Conservation (phyloP, 352 stramenopile genomes). For the Phytopythium mirpurense region DNA sequence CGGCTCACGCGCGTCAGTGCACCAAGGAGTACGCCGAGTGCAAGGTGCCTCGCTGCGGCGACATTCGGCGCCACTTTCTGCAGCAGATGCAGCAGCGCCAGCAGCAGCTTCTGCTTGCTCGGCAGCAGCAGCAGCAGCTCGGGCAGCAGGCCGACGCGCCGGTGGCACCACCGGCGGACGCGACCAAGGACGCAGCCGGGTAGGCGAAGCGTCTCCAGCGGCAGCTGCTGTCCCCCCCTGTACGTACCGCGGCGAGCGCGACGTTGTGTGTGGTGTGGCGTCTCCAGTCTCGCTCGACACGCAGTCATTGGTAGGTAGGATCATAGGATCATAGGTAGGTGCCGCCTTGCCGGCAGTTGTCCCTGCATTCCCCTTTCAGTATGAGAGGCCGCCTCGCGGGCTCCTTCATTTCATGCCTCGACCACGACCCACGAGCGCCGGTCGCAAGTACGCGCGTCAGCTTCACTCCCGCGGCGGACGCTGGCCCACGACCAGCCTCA, state of each 20-base stretch:
- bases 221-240: neutral
- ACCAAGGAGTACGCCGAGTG: constrained; percentile 71
- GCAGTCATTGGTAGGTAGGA: neutral
- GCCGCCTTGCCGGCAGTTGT: no score
- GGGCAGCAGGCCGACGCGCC: constrained; percentile 7
- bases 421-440: neutral
- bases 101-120: constrained; percentile 46
- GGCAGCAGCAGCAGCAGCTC: constrained; percentile 24
- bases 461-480: neutral
- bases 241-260: neutral
- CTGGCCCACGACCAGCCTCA: constrained; percentile 7
- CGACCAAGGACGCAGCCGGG: constrained; percentile 15
- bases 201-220: constrained; percentile 9
- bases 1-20: constrained; percentile 75
- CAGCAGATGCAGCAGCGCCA: constrained; percentile 74
- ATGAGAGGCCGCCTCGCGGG: constrained; percentile 2
- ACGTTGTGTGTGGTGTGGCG: no score
- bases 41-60: constrained; percentile 79
- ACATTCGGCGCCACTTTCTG: constrained; percentile 82
- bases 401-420: constrained; percentile 1
- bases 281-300: no score
- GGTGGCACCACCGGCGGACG: constrained; percentile 8
- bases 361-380: neutral
- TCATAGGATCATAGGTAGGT: no score
- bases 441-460: no score